phyloP scores from a whole-genome alignment of 2,329 filamentous ascomycete genomes.

The Ceratocystis colombiana region DNA sequence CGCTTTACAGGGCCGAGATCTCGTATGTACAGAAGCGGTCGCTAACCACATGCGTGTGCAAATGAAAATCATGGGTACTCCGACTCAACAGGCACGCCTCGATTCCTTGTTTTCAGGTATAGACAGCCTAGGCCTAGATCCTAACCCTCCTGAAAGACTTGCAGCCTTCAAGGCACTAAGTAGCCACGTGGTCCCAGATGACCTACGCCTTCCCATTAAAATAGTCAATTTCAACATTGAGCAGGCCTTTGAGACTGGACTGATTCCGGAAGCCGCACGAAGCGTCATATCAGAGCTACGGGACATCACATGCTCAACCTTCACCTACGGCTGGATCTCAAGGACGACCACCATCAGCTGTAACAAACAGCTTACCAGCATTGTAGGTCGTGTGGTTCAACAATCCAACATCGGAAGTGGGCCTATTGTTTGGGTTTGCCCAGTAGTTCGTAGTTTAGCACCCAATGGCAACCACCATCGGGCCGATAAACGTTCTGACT shows the following conservation, averaged over 20 bases:
- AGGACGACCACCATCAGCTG: conserved; percentile 11
- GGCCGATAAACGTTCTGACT: conserved; percentile 1
- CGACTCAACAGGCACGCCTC: conserved; percentile 9
- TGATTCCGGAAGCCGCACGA: not conserved
- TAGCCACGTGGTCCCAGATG: not conserved
- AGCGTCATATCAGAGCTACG: conserved; percentile 9
- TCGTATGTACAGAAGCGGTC: conserved; percentile 10
- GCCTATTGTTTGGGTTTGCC: conserved; percentile 15
- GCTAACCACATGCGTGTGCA: conserved; percentile 15
- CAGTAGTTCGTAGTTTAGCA: conserved; percentile 13
- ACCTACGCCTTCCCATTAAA: conserved; percentile 10
- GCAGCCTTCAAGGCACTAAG: conserved; percentile 8
- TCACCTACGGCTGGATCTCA: conserved; percentile 13
- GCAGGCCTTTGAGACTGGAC: conserved; percentile 1
- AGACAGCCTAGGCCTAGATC: conserved; percentile 3
- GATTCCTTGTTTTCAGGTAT: not conserved
- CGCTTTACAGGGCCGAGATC: not conserved
- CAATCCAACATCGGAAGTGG: conserved; percentile 4
- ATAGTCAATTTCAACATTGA: not conserved
- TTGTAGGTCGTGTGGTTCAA: conserved; percentile 16
- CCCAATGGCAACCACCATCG: conserved; percentile 11
- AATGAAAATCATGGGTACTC: conserved; percentile 18
- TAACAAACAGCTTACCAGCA: conserved; percentile 13
- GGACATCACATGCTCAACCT: conserved; percentile 14
- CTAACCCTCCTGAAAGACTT: conserved; percentile 2